phyloP scores from a whole-genome alignment of 1,139 yeast genomes.

The Scheffersomyces illinoinensis region DNA sequence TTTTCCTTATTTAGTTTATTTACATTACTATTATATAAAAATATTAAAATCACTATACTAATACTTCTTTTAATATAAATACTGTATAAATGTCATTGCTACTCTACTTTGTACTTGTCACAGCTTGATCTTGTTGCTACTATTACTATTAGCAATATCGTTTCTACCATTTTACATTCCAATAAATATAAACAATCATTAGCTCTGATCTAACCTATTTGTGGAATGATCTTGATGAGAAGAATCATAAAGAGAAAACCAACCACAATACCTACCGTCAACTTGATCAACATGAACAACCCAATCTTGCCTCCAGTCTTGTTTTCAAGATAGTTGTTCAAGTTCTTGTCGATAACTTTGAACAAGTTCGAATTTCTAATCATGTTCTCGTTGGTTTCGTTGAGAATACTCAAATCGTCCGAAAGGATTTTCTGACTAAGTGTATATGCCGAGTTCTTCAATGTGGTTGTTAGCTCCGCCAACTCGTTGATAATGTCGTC shows the following conservation, averaged over 20 bases:
- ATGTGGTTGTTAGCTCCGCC: conserved; percentile 34
- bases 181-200: neutral
- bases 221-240: conserved; percentile 16
- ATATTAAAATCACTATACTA: neutral
- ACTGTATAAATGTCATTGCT: neutral
- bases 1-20: neutral
- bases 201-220: neutral
- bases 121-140: neutral
- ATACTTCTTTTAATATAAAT: too few species aligned
- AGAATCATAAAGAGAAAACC: conserved; percentile 27
- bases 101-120: too few species aligned
- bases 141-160: too few species aligned
- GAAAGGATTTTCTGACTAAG: conserved; percentile 34
- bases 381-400: conserved; percentile 40
- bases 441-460: conserved; percentile 38
- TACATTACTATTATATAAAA: conserved; percentile 1
- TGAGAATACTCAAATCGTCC: conserved; percentile 38
- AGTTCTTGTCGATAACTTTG: conserved; percentile 38
- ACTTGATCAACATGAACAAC: conserved; percentile 36
- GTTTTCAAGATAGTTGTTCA: conserved; percentile 35
- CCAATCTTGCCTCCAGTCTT: conserved; percentile 42
- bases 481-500: conserved; percentile 42
- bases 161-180: neutral
- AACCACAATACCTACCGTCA: conserved; percentile 21
- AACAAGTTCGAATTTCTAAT: conserved; percentile 37